Evolutionary conservation across 164 flowering plant species (phyloP), one percentile per base, ranked within the genome.

Genomic region (Sextonia rubra): DNA sequence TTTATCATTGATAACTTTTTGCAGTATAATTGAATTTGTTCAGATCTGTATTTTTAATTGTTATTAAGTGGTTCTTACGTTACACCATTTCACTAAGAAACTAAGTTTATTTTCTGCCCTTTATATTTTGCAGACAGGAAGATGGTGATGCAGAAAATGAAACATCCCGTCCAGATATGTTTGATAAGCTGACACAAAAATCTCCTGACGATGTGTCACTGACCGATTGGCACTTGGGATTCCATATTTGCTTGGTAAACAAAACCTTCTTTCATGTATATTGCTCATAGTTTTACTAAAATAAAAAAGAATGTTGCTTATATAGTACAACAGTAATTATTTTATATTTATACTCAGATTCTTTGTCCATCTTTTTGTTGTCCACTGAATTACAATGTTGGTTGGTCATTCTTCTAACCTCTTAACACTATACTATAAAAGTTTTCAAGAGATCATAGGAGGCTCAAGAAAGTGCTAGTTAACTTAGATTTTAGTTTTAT

Each of bases 181-280:
- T 84, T 69, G 87, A 77, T 65, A 91, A 86, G 79, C 70, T 85
- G 72, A 80, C 82, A 8, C 82, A 80, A 74, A 78, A 88, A 80
- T 87, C 93, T 60, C 85, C 82, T 48, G 84, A 88, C 68, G 93
- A 89, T 79, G 78, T 82, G 62, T 88, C 98, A 69, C 71, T 90
- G 73, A 83, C 86, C 29, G 99, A 90, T 79, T 96, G 99, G 99
- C 93, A 90, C 80, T 72, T 81, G 77, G 97, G 98, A 26, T 96
- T 93, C 81, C 94, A 93, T 81, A 83, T 93, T 60, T 86, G 77
- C 75, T 82, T 93, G 99, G 99, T 92, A 90, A n/a, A 25, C 65
- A 68, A 47, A 24, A 48, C 30, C 11, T 30, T 47, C 26, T n/a
- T 69, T 26, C 44, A 37, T 3, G 44, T 37, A 37, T 37, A 37